phyloP scores from a whole-genome alignment of 208 protist genomes.

The Kentomonas sorsogonicus region DNA sequence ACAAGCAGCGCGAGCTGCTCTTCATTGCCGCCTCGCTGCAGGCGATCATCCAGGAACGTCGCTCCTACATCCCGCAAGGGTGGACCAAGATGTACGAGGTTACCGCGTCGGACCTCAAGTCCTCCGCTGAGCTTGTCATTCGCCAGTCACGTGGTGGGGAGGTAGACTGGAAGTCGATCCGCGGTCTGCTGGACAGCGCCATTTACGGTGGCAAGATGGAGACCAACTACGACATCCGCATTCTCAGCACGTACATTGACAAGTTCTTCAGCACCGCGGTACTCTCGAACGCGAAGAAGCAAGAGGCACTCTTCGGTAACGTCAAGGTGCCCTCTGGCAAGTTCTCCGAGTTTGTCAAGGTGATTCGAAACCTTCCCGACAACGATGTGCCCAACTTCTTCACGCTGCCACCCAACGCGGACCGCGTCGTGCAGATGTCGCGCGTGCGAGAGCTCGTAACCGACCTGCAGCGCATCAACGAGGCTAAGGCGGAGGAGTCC shows the following conservation, averaged over 20 bases:
- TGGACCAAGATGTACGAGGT: conserved; percentile 98
- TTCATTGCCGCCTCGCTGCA: conserved; percentile 95
- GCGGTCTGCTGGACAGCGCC: conserved; percentile 91
- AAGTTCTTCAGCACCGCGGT: conserved; percentile 81
- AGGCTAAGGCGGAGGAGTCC: conserved; percentile 42
- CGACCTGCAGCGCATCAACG: conserved; percentile 83
- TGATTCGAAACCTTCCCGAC: conserved; percentile 86
- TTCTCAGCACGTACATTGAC: conserved; percentile 90
- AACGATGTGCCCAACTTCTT: conserved; percentile 91
- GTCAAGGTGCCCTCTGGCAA: conserved; percentile 60
- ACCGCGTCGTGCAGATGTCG: conserved; percentile 88
- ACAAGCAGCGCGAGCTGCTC: conserved; percentile 83
- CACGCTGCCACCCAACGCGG: conserved; percentile 92
- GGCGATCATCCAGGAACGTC: conserved; percentile 94
- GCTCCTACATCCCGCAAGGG: conserved; percentile 96
- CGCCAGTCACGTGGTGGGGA: conserved; percentile 40
- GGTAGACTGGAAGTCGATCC: conserved; percentile 89
- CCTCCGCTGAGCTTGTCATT: conserved; percentile 88
- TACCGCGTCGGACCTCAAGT: conserved; percentile 91
- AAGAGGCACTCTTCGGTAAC: conserved; percentile 46
- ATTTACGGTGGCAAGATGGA: conserved; percentile 97
- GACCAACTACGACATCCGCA: conserved; percentile 89
- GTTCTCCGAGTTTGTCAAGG: conserved; percentile 64
- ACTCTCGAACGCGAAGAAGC: conserved; percentile 50
- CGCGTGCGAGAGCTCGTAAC: conserved; percentile 54